Evolutionary conservation across 768 basidiomycete species (phyloP).

Genomic region (Auriscalpium vulgare): DNA sequence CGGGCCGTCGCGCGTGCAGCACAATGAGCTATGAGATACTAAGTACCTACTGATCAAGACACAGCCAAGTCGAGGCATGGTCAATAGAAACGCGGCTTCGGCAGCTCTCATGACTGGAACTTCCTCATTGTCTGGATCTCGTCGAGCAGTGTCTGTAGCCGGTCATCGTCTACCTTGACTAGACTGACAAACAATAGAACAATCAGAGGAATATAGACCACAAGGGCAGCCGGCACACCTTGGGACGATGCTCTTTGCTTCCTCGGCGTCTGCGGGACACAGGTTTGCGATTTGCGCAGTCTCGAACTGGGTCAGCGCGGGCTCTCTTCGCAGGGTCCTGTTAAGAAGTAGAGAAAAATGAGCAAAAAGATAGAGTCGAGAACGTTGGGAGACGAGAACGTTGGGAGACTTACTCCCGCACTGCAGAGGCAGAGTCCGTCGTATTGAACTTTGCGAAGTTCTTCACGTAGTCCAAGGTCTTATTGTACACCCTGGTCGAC

Average conservation of each 20-base stretch:
- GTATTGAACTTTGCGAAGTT: conserved; percentile 88
- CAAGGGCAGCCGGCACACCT: conserved; percentile 40
- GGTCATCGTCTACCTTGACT: conserved; percentile 83
- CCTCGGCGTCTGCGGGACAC: conserved; percentile 81
- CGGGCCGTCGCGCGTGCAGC: no score
- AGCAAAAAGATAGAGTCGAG: not conserved
- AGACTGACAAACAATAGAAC: conserved; percentile 37
- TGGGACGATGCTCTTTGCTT: conserved; percentile 86
- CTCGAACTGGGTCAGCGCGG: conserved; percentile 81
- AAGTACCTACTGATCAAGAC: no score
- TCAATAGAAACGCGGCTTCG: not conserved
- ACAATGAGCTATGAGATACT: no score
- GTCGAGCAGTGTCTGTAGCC: conserved; percentile 71
- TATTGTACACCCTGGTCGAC: conserved; percentile 72
- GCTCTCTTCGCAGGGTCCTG: conserved; percentile 74
- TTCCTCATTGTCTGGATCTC: conserved; percentile 89
- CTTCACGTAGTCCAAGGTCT: conserved; percentile 87
- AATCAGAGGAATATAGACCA: not conserved
- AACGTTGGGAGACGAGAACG: not conserved
- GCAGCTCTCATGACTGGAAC: conserved; percentile 55
- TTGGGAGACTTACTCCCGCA: conserved; percentile 37
- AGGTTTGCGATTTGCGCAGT: conserved; percentile 89
- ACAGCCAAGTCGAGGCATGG: no score
- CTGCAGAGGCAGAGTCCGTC: conserved; percentile 74
- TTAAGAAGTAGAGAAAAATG: not conserved